A percentile compares a stretch with the other conserved stretches of the same genome.
Evolutionary conservation across 805 yeast genomes (phyloP).

Genomic region (Cyberlindnera sargentensis): DNA sequence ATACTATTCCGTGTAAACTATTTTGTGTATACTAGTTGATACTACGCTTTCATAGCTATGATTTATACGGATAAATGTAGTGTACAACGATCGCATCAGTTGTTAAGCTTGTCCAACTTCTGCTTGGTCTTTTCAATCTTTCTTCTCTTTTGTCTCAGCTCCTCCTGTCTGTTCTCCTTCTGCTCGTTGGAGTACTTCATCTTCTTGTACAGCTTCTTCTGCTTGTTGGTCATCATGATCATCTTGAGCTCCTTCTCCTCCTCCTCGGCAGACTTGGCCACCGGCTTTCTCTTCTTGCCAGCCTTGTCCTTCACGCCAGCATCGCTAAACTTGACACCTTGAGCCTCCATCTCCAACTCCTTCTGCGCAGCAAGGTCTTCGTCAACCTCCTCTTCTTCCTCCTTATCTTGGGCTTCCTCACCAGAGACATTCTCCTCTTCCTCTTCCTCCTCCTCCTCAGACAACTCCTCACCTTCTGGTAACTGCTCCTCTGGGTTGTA

Average conservation of each 20-base stretch:
- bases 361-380: slow-evolving; percentile 58
- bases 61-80: no score
- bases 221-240: slow-evolving; percentile 98
- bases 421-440: slow-evolving; percentile 45
- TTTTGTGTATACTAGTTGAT: neutral
- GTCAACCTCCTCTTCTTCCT: slow-evolving; percentile 24
- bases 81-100: neutral
- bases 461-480: slow-evolving; percentile 36
- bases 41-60: neutral
- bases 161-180: slow-evolving; percentile 70
- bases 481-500: slow-evolving; percentile 71
- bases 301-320: slow-evolving; percentile 24
- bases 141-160: slow-evolving; percentile 60
- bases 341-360: slow-evolving; percentile 86
- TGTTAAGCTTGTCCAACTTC: neutral
- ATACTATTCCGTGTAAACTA: neutral
- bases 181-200: slow-evolving; percentile 87
- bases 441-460: slow-evolving; percentile 47
- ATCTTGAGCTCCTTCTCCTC: slow-evolving; percentile 86
- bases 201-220: slow-evolving; percentile 87
- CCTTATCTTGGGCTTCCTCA: slow-evolving; percentile 41
- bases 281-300: slow-evolving; percentile 31
- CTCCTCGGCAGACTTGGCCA: slow-evolving; percentile 39
- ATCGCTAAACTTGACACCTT: slow-evolving; percentile 74
- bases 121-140: slow-evolving; percentile 49